phyloP scores from a whole-genome alignment of 345 rosid species.

The Odontarrhena argentea region DNA sequence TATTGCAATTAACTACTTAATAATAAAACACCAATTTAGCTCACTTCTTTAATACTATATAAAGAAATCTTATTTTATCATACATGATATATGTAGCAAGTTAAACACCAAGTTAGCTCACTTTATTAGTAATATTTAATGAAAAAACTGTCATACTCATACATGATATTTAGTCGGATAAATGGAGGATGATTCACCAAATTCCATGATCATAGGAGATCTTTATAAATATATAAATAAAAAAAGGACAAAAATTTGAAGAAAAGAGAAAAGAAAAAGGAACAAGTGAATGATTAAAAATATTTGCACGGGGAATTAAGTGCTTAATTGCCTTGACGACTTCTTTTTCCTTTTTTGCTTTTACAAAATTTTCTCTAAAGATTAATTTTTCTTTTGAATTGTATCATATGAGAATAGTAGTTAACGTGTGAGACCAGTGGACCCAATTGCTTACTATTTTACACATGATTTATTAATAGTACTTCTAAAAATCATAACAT shows the following conservation, averaged over 20 bases:
- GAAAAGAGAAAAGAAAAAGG: slow-evolving; percentile 8
- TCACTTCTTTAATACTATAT: not conserved
- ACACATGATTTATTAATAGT: slow-evolving; percentile 7
- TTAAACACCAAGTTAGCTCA: not conserved
- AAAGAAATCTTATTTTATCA: not conserved
- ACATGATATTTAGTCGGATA: not conserved
- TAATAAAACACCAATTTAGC: not conserved
- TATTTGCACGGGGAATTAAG: slow-evolving; percentile 42
- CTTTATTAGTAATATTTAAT: not conserved
- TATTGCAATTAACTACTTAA: not conserved
- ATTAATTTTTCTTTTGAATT: slow-evolving; percentile 9
- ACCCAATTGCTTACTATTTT: slow-evolving; percentile 13
- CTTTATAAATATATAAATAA: not conserved
- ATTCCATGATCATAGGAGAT: slow-evolving; percentile 21
- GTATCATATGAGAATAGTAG: slow-evolving; percentile 28
- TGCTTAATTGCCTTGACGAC: slow-evolving; percentile 44
- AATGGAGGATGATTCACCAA: slow-evolving; percentile 6
- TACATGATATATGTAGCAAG: not conserved
- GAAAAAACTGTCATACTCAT: not conserved
- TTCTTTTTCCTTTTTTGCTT: slow-evolving; percentile 30
- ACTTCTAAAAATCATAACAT: not conserved
- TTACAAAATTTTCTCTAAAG: slow-evolving; percentile 8
- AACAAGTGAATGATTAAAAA: slow-evolving; percentile 40
- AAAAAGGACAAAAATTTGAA: not conserved
- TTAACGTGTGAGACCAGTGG: slow-evolving; percentile 37